Base-by-base conservation (phyloP, 352 stramenopile species). In the Globisporangium cederbergense region DNA sequence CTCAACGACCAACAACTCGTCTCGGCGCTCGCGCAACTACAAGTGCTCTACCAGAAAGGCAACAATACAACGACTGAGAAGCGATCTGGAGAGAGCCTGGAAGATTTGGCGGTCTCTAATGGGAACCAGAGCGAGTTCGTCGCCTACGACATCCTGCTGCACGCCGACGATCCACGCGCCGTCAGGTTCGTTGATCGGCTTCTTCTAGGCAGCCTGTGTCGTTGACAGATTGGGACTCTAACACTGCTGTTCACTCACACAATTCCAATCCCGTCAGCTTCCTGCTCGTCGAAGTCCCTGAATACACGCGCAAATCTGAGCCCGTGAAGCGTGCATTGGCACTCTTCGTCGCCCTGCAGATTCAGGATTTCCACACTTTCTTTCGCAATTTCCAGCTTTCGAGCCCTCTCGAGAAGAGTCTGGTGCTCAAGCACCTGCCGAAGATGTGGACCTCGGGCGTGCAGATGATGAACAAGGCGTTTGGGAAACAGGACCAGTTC, bases 1-100 rank as follows among this genome's bases (percentile, higher is more conserved):
- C 67, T 92, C 10, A 87, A 92, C 57, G 73, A 89, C 58, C 74
- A 92, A 49, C 83, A 92, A 61, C 69, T 92, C 30, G 68, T 66
- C 34, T 92, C 83, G 4, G 81, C 83, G 20, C 60, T 92, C 18
- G 72, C 75, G 0, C 72, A 88, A 55, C 67, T 92, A 2, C 75
- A 83, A 32, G 67, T 51, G 38, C 68, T 86, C 45, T 86, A 79
- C 47, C 56, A 53, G 5, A 65, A 62, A 36, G 20, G 30, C 51
- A 43, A 20, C 13, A 43, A 16, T 25, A 49, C 25, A 50, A 57
- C 40, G 54, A 71, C 22, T 55, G 70, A 4, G 32, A 76, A 2
- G 47, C 8, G 40, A 20, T 2, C 43, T 50, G 43, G 4, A 6
- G 43, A 11, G 13, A 20, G 9, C 4, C 18, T 25, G 16, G 43